A percentile compares a stretch with the other conserved stretches of the same genome.
phyloP scores from a whole-genome alignment of 257 asterid species.

The Solanum rostratum region DNA sequence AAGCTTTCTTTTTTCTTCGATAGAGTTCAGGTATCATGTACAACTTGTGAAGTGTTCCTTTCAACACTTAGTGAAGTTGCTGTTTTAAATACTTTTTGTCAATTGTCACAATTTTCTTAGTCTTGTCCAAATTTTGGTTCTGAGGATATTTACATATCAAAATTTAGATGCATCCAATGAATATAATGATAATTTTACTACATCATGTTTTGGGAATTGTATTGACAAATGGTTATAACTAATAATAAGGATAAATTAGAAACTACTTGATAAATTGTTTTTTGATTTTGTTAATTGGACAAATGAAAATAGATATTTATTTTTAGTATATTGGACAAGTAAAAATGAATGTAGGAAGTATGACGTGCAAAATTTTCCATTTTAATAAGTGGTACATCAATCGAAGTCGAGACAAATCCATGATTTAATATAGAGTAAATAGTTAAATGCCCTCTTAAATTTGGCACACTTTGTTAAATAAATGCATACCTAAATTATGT shows the following conservation, averaged over 20 bases:
- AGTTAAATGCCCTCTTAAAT: too few species aligned
- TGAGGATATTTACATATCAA: too few species aligned
- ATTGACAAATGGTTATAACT: too few species aligned
- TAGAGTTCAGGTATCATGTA: neutral
- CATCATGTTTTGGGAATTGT: too few species aligned
- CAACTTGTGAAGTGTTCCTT: neutral
- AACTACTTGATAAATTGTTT: neutral
- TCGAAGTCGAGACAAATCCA: neutral
- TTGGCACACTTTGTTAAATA: too few species aligned
- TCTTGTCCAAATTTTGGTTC: neutral
- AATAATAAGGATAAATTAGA: too few species aligned
- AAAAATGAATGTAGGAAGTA: neutral
- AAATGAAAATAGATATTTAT: neutral
- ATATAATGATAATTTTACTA: too few species aligned
- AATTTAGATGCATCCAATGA: too few species aligned
- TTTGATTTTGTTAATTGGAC: neutral
- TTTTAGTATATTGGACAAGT: neutral
- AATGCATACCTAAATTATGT: too few species aligned
- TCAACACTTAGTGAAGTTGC: neutral
- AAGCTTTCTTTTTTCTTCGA: neutral
- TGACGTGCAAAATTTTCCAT: neutral
- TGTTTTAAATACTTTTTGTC: neutral
- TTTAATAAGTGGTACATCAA: neutral
- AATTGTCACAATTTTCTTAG: neutral
- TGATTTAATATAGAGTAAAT: neutral